Base-by-base conservation (phyloP, 1,284 basidiomycete species). In the Austropuccinia psidii region DNA sequence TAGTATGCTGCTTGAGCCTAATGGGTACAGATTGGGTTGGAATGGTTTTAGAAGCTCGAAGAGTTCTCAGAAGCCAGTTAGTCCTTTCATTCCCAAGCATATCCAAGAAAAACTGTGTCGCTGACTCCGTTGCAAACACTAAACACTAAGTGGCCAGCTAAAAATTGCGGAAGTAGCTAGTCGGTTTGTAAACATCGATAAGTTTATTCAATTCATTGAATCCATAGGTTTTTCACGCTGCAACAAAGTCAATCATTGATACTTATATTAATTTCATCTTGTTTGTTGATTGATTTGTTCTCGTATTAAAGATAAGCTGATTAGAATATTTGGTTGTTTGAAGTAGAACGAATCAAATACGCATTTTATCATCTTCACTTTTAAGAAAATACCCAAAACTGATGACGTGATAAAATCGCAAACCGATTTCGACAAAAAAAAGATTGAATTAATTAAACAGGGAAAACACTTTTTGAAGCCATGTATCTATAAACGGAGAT, bases 11-110 rank as follows among this genome's bases (percentile, higher is more conserved):
- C 50, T 84, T 99, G 75, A 95, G 92, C 78, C 83, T 99, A 75
- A 99, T 99, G 96, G 91, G 92, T 43, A 91, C 89, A 11, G 97
- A 99, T 80, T 99, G 96, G 96, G 86, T 92, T 17, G 86, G 85
- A 29, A 93, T 92, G 80, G 85, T 98, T 43, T 84, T 89, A 37
- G 95, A 99, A 81, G 90, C 90, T 2, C 90, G 90, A 85, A 84
- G 96, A 74, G 86, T 98, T 37, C 83, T 98, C 49, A 89, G 88
- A 79, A 81, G 84, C 15, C 87, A 86, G 93, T 94, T 57, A 1
- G 58, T n/a, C 2, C 24, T 27, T 31, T 55, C 27, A 39, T 21
- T 50, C 39, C 11, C 24, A 29, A 33, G n/a, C 31, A 27, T 35
- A 29, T 27, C 50, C n/a, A 31, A 54, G 45, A 24, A 24, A 29